Base-by-base conservation (phyloP, 2,329 filamentous ascomycete species). In the Ophiostoma ulmi region DNA sequence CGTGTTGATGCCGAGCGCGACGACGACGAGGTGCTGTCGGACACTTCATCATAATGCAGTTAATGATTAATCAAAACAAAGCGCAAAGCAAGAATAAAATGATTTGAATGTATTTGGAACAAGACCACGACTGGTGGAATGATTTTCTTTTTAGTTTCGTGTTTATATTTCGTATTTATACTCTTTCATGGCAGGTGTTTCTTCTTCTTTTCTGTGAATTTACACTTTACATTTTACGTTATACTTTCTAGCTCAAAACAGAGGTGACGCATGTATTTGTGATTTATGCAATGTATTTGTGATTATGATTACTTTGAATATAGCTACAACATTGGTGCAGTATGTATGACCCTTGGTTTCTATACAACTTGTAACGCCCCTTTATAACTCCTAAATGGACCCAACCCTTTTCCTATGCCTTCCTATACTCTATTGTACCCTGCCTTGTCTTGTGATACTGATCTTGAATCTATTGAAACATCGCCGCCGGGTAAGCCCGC, bases 401-500 rank as follows among this genome's bases (percentile, higher is more conserved):
- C 36, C 35, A n/a, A 14, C 35, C 35, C 31, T 65, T 65, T 65
- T 39, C 36, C 63, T 39, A 38, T 39, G 35, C 63, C 17, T 31
- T 22, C 63, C 20, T 14, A 63, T 36, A 3, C 36, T 17, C 58
- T 31, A 14, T 58, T n/a, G 20, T 31, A 7, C 52, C 26, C 6
- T 31, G n/a, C 58, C 58, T 20, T 7, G 26, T 8, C n/a, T 13
- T 58, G 52, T 31, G 31, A 31, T 31, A 3, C 31, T 3, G 4
- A 31, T 31, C 39, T 20, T 48, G 20, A 48, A 7, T n/a, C 67
- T 72, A 82, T 58, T 78, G 81, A 20, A 89, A 90, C 11, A 87
- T 87, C 8, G 87, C 87, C 13, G 86, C 83, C 1, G 88, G 87
- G 75, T 90, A 90, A 0, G 85, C 80, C 69, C 88, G 81, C 72